Percentiles rank a stretch among this genome's conserved stretches.
These are phyloP conservation scores for Ganoderma resinaceum DNA, from an alignment of 1,284 basidiomycete genomes.

Conservation along the genomic window DNA sequence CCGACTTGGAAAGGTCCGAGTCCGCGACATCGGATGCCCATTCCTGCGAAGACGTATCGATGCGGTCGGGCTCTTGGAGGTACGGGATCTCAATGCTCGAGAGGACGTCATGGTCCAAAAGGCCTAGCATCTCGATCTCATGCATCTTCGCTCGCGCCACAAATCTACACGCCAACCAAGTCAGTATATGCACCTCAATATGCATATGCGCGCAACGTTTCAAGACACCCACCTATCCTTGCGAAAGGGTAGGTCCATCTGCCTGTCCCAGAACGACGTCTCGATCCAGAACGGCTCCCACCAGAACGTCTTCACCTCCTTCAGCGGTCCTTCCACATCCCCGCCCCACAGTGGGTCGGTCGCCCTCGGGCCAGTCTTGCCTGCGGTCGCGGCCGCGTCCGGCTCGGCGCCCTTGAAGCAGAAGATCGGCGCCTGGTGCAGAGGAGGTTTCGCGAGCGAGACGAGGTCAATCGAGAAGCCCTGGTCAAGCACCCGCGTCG, in stretches of 20 bases:
- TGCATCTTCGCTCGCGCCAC: conserved; percentile 93
- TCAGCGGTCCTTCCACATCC: conserved; percentile 46
- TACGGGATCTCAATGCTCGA: conserved; percentile 86
- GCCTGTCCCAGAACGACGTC: conserved; percentile 84
- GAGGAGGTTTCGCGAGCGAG: conserved; percentile 89
- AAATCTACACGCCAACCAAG: conserved; percentile 59
- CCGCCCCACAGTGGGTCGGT: conserved; percentile 87
- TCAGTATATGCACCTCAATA: neutral
- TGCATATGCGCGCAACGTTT: neutral
- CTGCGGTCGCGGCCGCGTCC: conserved; percentile 28
- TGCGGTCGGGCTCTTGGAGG: conserved; percentile 48
- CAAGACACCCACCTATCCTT: conserved; percentile 67
- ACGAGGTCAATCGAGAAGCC: conserved; percentile 93
- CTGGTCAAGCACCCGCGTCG: conserved; percentile 95
- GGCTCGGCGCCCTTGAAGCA: conserved; percentile 74
- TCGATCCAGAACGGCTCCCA: conserved; percentile 90
- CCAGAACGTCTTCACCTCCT: conserved; percentile 69
- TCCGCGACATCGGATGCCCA: conserved; percentile 27
- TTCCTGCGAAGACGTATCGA: conserved; percentile 19
- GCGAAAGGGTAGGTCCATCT: conserved; percentile 88
- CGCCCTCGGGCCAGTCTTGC: conserved; percentile 55
- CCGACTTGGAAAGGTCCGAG: conserved; percentile 22
- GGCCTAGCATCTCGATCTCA: conserved; percentile 92
- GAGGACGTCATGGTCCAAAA: conserved; percentile 88
- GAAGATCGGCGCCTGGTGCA: conserved; percentile 92